Percentiles rank a stretch among this genome's conserved stretches.
phyloP scores from a whole-genome alignment of 2,329 filamentous ascomycete species.

The Dothiorella sarmentorum region DNA sequence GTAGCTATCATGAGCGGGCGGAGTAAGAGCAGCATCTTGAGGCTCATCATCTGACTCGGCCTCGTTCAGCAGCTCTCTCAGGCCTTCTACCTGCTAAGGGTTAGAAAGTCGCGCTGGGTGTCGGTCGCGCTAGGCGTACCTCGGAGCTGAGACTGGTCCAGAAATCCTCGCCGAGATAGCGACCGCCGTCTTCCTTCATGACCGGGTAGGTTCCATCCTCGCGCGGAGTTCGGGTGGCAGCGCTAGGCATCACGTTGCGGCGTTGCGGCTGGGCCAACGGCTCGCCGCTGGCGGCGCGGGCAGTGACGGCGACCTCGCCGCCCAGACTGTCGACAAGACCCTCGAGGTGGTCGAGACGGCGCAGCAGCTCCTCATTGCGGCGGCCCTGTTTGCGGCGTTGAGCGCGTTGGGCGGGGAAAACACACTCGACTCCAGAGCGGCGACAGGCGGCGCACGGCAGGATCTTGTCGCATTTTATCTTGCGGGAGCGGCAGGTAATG shows the following conservation, averaged over 20 bases:
- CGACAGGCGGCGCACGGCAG: conserved; percentile 5
- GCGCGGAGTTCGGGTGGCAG: too few relatives aligned
- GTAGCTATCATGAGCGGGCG: conserved; percentile 17
- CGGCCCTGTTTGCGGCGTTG: conserved; percentile 15
- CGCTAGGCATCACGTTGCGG: neutral
- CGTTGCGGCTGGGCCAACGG: neutral
- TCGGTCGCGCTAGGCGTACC: conserved; percentile 25
- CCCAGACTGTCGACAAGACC: conserved; percentile 15
- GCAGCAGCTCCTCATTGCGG: conserved; percentile 17
- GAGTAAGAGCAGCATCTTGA: neutral
- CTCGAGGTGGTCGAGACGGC: conserved; percentile 16
- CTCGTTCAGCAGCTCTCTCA: conserved; percentile 29
- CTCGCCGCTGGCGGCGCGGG: neutral
- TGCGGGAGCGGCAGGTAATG: conserved; percentile 6
- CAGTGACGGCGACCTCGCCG: conserved; percentile 16
- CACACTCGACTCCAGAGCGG: conserved; percentile 12
- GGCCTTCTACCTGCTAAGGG: conserved; percentile 2
- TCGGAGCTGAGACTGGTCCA: conserved; percentile 32
- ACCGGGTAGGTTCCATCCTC: conserved; percentile 17
- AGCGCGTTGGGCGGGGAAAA: conserved; percentile 14
- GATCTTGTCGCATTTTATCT: conserved; percentile 16
- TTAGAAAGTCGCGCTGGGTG: neutral
- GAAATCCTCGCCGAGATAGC: conserved; percentile 33
- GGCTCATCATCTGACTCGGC: conserved; percentile 29
- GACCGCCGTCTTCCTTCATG: conserved; percentile 14